Base-by-base conservation (phyloP, 768 basidiomycete genomes). In the Podaxis mareebaensis region DNA sequence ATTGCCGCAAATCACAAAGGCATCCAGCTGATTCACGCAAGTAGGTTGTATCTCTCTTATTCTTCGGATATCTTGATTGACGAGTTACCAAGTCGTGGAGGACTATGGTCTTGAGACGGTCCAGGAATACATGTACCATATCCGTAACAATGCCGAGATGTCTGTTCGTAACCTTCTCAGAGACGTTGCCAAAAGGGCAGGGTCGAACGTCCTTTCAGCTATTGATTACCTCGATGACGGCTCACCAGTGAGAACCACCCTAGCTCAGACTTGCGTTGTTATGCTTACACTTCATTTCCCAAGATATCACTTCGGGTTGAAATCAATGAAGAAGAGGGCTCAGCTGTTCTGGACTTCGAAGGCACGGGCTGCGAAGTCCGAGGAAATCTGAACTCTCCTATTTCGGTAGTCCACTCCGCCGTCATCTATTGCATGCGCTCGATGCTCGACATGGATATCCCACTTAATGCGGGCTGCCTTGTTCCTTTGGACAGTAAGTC, bases 1-100 rank as follows among this genome's bases (percentile, higher is more conserved):
- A 89, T 96, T 65, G 93, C 94, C 1, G 93, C 95, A 6, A 97
- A 97, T 72, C 85, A 95, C 74, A 95, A 96, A 76, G 96, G 94
- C 12, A 87, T 93, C 38, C 89, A 92, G 67, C 81, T 95, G 3
- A 88, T 96, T 64, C 90, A 90, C 69, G 86, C 87, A 51, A 85
- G 92, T 93, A 72, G 65, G 85, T 71, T 36, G 26, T 65, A 10
- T 24, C 46, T 33, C 53, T 33, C 13, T 11, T 22, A 61, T 46
- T 58, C 20, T 42, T 66, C 10, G 48, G 60, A 67, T 44, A 55
- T 71, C 53, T 39, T 53, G 8, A 58, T 53, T 53, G 39, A 20
- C 48, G 57, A 49, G 58, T 30, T 42, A 39, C 54, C 42, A 66
- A 94, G 87, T 98, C 68, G 89, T 96, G 56, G 83, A 87, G 4